Percentiles rank a stretch among this genome's conserved stretches.
Conservation (phyloP, 768 basidiomycete genomes). For the Panaeolus cyanescens region DNA sequence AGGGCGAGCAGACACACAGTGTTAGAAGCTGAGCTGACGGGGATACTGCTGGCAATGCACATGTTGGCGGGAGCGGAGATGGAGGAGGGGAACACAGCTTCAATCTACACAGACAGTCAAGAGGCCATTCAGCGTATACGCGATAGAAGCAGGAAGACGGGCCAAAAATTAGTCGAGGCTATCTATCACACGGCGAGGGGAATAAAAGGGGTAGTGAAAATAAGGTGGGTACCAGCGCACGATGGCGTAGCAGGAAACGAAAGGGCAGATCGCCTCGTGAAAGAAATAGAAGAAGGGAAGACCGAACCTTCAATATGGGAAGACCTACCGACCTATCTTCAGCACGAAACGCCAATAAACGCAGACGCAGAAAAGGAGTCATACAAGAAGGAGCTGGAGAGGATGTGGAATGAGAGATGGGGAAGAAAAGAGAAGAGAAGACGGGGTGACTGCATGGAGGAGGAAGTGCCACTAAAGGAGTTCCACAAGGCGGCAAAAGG, state of each 20-base stretch:
- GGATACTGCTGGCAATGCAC: constrained; percentile 17
- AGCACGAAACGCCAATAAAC: neutral
- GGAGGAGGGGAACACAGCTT: neutral
- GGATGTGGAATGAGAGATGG: neutral
- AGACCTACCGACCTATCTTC: too few relatives aligned
- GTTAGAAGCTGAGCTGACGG: constrained; percentile 21
- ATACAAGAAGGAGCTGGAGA: neutral
- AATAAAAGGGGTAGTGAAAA: constrained; percentile 4
- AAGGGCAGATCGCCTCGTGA: constrained; percentile 25
- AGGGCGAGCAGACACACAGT: constrained; percentile 15
- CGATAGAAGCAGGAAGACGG: constrained; percentile 6
- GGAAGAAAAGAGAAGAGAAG: neutral
- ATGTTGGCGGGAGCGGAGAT: constrained; percentile 3
- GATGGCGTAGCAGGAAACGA: constrained; percentile 26
- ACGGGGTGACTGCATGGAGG: neutral
- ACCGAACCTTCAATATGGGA: too few relatives aligned
- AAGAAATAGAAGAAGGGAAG: constrained; percentile 13
- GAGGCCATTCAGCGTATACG: constrained; percentile 7
- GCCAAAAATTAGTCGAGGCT: constrained; percentile 11
- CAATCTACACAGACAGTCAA: constrained; percentile 17
- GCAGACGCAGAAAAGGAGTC: neutral
- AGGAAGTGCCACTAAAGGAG: neutral
- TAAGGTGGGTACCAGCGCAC: constrained; percentile 27
- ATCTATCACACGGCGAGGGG: too few relatives aligned
- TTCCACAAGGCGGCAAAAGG: neutral